These are phyloP conservation scores for Sporobolomyces pararoseus DNA, from an alignment of 768 basidiomycete genomes.

Conservation along the genomic window DNA sequence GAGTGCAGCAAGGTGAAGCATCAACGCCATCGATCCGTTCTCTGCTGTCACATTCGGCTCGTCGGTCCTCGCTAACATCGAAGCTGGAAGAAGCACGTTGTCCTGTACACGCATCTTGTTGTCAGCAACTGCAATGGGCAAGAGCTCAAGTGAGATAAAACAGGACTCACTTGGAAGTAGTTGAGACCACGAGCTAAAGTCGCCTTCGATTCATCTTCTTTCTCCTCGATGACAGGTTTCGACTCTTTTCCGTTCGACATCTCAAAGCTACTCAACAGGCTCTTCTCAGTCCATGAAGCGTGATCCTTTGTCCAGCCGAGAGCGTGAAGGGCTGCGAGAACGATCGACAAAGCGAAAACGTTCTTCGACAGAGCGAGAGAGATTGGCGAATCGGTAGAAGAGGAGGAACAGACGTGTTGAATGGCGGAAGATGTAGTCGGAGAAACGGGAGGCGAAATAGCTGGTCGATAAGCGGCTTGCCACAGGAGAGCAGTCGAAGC, in stretches of 20 bases:
- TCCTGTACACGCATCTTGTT: background rate
- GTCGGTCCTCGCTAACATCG: constrained; percentile 22
- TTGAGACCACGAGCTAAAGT: constrained; percentile 22
- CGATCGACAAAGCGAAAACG: constrained; percentile 27
- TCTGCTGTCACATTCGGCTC: constrained; percentile 4
- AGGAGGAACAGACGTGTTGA: constrained; percentile 8
- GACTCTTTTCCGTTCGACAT: background rate
- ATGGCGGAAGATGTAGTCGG: constrained; percentile 25
- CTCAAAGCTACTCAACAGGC: constrained; percentile 8
- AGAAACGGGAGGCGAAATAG: background rate
- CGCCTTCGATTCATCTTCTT: background rate
- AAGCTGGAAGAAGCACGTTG: constrained; percentile 32
- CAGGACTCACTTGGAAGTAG: constrained; percentile 33
- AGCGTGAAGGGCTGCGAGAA: constrained; percentile 27
- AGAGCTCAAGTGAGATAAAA: too few relatives aligned
- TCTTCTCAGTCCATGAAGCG: constrained; percentile 10
- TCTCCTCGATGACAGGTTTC: background rate
- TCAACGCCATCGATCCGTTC: constrained; percentile 20
- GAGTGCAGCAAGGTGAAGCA: constrained; percentile 35
- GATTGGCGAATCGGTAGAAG: background rate
- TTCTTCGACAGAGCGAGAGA: constrained; percentile 22
- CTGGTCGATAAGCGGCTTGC: constrained; percentile 7
- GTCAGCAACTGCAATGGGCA: too few relatives aligned
- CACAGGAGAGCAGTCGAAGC: constrained; percentile 30
- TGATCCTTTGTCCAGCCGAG: constrained; percentile 20